Percentiles rank a stretch among this genome's conserved stretches.
phyloP scores from a whole-genome alignment of 1,284 basidiomycete genomes.

The Clitocybe nebularis region DNA sequence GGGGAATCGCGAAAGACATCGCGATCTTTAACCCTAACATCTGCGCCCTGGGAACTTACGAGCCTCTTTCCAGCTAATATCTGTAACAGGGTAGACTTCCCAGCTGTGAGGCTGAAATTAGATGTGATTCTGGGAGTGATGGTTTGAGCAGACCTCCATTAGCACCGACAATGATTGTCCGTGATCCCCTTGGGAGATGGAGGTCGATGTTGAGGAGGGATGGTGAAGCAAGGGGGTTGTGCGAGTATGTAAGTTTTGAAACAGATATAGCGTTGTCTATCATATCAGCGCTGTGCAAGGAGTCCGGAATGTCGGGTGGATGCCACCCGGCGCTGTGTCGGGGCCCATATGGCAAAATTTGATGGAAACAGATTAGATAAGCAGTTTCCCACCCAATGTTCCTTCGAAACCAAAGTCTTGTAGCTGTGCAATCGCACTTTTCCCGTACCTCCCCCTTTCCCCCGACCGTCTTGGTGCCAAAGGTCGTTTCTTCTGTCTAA shows the following conservation, averaged over 20 bases:
- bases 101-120: slow-evolving; percentile 50
- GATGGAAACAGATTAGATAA: slow-evolving; percentile 14
- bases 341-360: background rate
- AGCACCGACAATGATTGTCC: slow-evolving; percentile 86
- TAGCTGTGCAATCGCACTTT: background rate
- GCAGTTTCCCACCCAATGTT: slow-evolving; percentile 7
- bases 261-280: slow-evolving; percentile 45
- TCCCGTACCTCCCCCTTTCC: slow-evolving; percentile 1
- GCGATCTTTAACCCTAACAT: slow-evolving; percentile 69
- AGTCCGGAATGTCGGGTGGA: background rate
- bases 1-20: slow-evolving; percentile 83
- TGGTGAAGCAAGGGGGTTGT: slow-evolving; percentile 37
- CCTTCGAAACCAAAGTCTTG: slow-evolving; percentile 15
- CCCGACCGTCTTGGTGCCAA: slow-evolving; percentile 9
- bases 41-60: slow-evolving; percentile 53
- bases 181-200: slow-evolving; percentile 65
- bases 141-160: slow-evolving; percentile 67
- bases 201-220: slow-evolving; percentile 69
- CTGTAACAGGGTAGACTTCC: slow-evolving; percentile 94
- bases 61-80: slow-evolving; percentile 93
- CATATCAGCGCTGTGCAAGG: slow-evolving; percentile 14
- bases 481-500: slow-evolving; percentile 19
- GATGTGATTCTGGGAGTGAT: slow-evolving; percentile 6
- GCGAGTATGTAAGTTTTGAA: slow-evolving; percentile 60
- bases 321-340: background rate